A percentile compares a stretch with the other conserved stretches of the same genome.
These are phyloP conservation scores for Petunia secreta DNA, from an alignment of 257 asterid genomes.

Conservation along the genomic window DNA sequence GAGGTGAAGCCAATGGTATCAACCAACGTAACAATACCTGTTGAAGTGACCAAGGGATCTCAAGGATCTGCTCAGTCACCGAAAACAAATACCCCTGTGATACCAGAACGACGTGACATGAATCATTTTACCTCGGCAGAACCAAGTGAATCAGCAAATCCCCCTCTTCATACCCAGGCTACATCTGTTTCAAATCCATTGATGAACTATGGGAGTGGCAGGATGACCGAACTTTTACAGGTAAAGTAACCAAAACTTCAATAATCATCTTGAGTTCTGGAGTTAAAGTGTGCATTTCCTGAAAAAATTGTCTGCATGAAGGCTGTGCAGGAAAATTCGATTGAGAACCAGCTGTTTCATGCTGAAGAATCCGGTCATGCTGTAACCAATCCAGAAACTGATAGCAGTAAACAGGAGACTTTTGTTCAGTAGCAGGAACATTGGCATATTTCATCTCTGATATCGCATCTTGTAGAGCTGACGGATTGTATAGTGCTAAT, in stretches of 20 bases:
- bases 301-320: slow-evolving; percentile 33
- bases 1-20: slow-evolving; percentile 39
- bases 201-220: slow-evolving; percentile 63
- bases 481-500: slow-evolving; percentile 19
- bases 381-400: slow-evolving; percentile 31
- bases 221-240: slow-evolving; percentile 93
- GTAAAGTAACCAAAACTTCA: slow-evolving; percentile 37
- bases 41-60: slow-evolving; percentile 26
- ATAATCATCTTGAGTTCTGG: background rate
- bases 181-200: slow-evolving; percentile 46
- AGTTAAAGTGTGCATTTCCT: slow-evolving; percentile 21
- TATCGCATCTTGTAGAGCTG: slow-evolving; percentile 6
- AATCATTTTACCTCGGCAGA: slow-evolving; percentile 34
- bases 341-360: slow-evolving; percentile 50
- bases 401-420: slow-evolving; percentile 28
- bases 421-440: slow-evolving; percentile 17
- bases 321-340: slow-evolving; percentile 85
- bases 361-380: slow-evolving; percentile 28
- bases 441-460: slow-evolving; percentile 6
- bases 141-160: slow-evolving; percentile 25
- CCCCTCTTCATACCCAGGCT: slow-evolving; percentile 28
- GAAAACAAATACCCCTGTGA: slow-evolving; percentile 41
- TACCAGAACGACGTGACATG: slow-evolving; percentile 36
- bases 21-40: slow-evolving; percentile 36
- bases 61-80: slow-evolving; percentile 56